These are phyloP conservation scores for Heterobasidion parviporum DNA, from an alignment of 1,284 basidiomycete species.

Conservation along the genomic window DNA sequence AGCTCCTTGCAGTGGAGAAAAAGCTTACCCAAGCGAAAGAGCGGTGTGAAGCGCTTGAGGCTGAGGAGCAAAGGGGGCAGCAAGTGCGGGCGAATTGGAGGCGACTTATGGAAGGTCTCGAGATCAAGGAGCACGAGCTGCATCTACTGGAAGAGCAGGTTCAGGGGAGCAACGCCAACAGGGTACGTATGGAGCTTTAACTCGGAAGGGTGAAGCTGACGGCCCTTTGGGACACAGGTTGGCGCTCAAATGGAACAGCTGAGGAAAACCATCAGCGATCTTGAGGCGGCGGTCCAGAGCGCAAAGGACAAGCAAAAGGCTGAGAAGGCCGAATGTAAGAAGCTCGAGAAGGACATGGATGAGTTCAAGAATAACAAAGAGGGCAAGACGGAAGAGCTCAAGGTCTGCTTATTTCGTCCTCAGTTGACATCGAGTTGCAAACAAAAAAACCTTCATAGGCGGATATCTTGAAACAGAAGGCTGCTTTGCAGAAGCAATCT, in stretches of 20 bases:
- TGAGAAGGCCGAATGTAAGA: conserved; percentile 74
- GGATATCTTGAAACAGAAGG: conserved; percentile 77
- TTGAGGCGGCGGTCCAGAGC: conserved; percentile 56
- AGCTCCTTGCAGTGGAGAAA: conserved; percentile 56
- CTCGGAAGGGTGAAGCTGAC: background rate
- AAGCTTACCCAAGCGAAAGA: conserved; percentile 47
- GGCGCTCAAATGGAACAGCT: conserved; percentile 73
- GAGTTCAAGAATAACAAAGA: conserved; percentile 99
- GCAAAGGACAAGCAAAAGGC: conserved; percentile 74
- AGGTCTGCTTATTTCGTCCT: conserved; percentile 40
- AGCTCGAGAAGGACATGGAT: conserved; percentile 92
- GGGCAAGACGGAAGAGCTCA: conserved; percentile 91
- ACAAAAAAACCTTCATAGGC: conserved; percentile 32
- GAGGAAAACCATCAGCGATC: conserved; percentile 58
- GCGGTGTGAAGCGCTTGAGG: conserved; percentile 49
- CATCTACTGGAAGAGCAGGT: conserved; percentile 80
- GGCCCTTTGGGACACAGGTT: conserved; percentile 39
- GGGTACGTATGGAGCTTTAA: conserved; percentile 44
- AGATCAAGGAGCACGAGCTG: conserved; percentile 88
- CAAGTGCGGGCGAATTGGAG: conserved; percentile 48
- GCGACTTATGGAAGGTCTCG: conserved; percentile 61
- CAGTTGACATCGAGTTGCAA: background rate
- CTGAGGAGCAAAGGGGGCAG: conserved; percentile 46
- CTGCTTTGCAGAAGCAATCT: conserved; percentile 73
- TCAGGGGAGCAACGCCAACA: conserved; percentile 81